Evolutionary conservation across 116 monocot species (phyloP), one percentile per base, ranked within the genome.

Genomic region (Cymodocea nodosa): DNA sequence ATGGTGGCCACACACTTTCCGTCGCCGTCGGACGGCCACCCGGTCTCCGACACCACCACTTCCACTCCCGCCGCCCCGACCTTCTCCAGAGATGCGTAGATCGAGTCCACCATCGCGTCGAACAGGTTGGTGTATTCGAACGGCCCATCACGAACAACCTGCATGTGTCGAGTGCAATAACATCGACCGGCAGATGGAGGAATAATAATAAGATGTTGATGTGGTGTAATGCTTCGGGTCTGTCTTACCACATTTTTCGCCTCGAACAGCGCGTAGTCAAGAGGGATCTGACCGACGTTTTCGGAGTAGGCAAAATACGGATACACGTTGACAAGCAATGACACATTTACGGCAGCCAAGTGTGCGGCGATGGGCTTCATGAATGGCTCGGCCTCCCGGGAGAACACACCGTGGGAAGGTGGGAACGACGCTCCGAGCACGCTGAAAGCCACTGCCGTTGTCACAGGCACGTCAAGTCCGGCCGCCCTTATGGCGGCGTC

Each of bases 261-360:
- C 0, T 68, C 68, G 74, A 82, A 76, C 22, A 84, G 73, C 2
- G 91, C 79, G 58, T 91, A 91, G 49, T 61, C 53, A 11, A 84
- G 59, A 2, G 22, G 2, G 48, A 92, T 54, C 5, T 76, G 51
- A 1, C 22, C 50, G 2, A 66, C 22, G 60, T 71, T 52, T 6
- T 16, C 64, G 0, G 74, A 18, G 73, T 85, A 92, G 54, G 83
- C 76, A 59, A 87, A 82, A 73, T 83, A 92, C 0, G 92, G 87
- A 70, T 92, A 92, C 10, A 87, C 73, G 34, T 92, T 92, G 61
- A 77, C 70, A 19, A 92, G 80, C 20, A 92, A 68, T 4, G 92
- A 87, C 4, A 66, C n/a, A 2, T 51, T 44, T 4, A 19, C 71
- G 30, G 76, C 61, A 4, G 53, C 50, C 50, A 92, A 62, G 79